phyloP scores from a whole-genome alignment of 139 green algal species.

The Chlorella sorokiniana region DNA sequence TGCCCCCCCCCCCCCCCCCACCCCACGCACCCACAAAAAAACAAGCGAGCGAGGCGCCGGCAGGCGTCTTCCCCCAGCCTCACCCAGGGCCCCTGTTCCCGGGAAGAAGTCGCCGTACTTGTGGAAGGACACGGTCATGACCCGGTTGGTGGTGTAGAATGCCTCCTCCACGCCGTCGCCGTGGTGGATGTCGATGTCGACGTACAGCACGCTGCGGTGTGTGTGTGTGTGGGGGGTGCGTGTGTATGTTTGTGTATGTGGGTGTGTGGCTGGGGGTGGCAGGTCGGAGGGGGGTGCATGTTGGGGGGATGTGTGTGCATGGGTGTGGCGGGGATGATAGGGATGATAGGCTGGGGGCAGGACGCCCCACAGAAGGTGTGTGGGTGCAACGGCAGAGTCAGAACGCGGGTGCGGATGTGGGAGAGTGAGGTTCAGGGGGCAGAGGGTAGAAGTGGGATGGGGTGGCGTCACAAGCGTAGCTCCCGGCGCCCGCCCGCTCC shows the following conservation, averaged over 20 bases:
- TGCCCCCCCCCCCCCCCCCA: neutral
- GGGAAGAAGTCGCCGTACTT: slow-evolving; percentile 99
- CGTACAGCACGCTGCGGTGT: slow-evolving; percentile 42
- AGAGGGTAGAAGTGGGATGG: too few relatives aligned
- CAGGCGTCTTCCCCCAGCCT: too few relatives aligned
- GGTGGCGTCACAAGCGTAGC: too few relatives aligned
- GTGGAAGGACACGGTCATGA: slow-evolving; percentile 95
- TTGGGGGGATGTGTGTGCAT: neutral
- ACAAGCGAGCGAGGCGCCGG: too few relatives aligned
- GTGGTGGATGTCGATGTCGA: slow-evolving; percentile 90
- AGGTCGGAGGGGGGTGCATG: neutral
- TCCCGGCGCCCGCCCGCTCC: neutral
- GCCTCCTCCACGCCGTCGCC: slow-evolving; percentile 99
- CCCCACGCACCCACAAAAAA: neutral
- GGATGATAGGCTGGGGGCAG: too few relatives aligned
- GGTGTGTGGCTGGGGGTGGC: neutral
- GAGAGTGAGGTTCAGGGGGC: too few relatives aligned
- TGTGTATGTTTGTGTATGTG: neutral
- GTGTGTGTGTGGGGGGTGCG: neutral
- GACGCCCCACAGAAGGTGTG: too few relatives aligned
- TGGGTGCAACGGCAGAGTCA: too few relatives aligned
- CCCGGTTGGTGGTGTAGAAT: slow-evolving; percentile 96
- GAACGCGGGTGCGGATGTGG: too few relatives aligned
- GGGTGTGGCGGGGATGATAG: too few relatives aligned
- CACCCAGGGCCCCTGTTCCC: slow-evolving; percentile 83